phyloP scores from a whole-genome alignment of 1,139 yeast genomes.

The Lodderomyces theae region DNA sequence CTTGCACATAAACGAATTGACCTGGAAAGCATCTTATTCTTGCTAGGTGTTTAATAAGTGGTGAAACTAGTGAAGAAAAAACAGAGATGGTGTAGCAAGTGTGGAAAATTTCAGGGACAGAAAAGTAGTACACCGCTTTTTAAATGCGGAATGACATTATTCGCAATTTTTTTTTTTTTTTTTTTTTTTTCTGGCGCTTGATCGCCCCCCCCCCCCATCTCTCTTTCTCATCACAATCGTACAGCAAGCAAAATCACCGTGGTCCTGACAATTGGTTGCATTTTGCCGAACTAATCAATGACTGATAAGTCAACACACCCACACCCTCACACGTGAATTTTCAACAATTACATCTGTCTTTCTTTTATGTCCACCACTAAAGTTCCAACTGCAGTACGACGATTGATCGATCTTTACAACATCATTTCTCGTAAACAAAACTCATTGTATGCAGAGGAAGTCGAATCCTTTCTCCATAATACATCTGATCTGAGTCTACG shows the following conservation, averaged over 20 bases:
- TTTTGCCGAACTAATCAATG: not conserved
- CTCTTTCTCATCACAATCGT: not conserved
- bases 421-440: constrained; percentile 2
- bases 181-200: not conserved
- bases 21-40: constrained; percentile 4
- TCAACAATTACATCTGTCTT: not conserved
- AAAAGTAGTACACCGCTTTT: too few relatives aligned
- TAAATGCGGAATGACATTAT: not conserved
- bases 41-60: not conserved
- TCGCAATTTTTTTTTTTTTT: too few relatives aligned
- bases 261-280: not conserved
- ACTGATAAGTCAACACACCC: not conserved
- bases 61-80: not conserved
- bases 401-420: constrained; percentile 4
- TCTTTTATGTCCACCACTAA: not conserved
- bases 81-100: not conserved
- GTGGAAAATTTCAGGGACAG: not conserved
- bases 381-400: constrained; percentile 6
- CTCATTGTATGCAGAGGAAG: not conserved
- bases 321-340: too few relatives aligned
- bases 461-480: constrained; percentile 1
- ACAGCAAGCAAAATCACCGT: not conserved
- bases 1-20: not conserved
- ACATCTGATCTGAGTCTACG: constrained; percentile 3
- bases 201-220: too few relatives aligned